Percentiles rank a stretch among this genome's conserved stretches.
Evolutionary conservation across 1,284 basidiomycete species (phyloP).

Genomic region (Ceratobasidium sp.): DNA sequence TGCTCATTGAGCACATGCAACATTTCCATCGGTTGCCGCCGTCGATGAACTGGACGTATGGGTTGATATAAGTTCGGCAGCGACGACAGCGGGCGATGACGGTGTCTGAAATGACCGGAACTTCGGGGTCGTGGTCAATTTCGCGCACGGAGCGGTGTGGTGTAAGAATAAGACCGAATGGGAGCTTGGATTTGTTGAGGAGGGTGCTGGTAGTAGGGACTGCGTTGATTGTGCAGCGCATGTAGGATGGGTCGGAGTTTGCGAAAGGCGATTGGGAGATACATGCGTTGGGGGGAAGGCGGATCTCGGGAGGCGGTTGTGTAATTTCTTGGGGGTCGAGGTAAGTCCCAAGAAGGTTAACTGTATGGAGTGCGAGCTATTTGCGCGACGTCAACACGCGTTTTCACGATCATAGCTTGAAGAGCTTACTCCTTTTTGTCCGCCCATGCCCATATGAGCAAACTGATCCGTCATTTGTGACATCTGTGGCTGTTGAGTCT

Average conservation of each 20-base stretch:
- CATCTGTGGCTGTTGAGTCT: constrained; percentile 53
- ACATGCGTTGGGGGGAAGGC: constrained; percentile 83
- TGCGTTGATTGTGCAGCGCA: constrained; percentile 91
- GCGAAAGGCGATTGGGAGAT: constrained; percentile 83
- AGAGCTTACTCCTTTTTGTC: constrained; percentile 63
- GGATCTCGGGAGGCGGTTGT: constrained; percentile 86
- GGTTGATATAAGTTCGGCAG: constrained; percentile 98
- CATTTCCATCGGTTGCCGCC: constrained; percentile 99
- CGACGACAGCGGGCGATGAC: constrained; percentile 97
- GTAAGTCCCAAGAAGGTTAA: constrained; percentile 89
- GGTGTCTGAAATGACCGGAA: constrained; percentile 91
- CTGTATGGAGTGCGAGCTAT: constrained; percentile 75
- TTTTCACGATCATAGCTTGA: constrained; percentile 29
- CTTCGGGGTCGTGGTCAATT: constrained; percentile 68
- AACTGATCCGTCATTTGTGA: constrained; percentile 86
- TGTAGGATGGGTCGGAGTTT: constrained; percentile 92
- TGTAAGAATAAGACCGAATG: constrained; percentile 89
- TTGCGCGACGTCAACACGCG: constrained; percentile 43
- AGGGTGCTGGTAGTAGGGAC: constrained; percentile 94
- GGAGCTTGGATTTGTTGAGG: constrained; percentile 92
- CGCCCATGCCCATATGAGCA: constrained; percentile 80
- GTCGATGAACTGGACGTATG: constrained; percentile 98
- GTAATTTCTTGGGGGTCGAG: constrained; percentile 88
- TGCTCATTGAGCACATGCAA: constrained; percentile 98
- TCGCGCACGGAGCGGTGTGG: constrained; percentile 85